Percentiles rank a stretch among this genome's conserved stretches.
These are phyloP conservation scores for Penicillium sp. DNA, from an alignment of 2,329 filamentous ascomycete genomes.

Conservation along the genomic window DNA sequence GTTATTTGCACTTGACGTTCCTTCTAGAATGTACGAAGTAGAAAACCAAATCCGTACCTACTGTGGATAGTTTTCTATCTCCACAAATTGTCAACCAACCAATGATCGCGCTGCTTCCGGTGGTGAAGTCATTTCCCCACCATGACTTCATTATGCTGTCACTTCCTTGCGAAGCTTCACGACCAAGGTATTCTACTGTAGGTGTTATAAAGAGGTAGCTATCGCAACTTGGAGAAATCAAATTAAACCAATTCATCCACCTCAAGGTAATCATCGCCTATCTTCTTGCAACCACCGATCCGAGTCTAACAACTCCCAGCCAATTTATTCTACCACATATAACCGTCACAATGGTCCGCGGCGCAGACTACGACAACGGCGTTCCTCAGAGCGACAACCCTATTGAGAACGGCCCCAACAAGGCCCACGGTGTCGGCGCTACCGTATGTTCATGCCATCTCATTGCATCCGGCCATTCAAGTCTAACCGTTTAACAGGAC, in stretches of 20 bases:
- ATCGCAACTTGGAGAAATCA: too few species aligned
- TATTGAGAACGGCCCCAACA: constrained; percentile 30
- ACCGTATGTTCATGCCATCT: constrained; percentile 19
- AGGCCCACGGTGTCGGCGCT: constrained; percentile 33
- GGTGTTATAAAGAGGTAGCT: too few species aligned
- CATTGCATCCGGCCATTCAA: not conserved
- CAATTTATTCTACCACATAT: not conserved
- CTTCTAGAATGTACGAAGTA: too few species aligned
- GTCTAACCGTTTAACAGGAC: constrained; percentile 17
- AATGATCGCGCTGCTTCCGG: constrained; percentile 4
- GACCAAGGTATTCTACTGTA: constrained; percentile 2
- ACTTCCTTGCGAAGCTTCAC: constrained; percentile 8
- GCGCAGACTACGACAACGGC: constrained; percentile 37
- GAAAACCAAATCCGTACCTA: too few species aligned
- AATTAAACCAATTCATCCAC: too few species aligned
- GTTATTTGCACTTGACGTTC: too few species aligned
- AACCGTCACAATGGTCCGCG: constrained; percentile 35
- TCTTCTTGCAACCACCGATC: too few species aligned
- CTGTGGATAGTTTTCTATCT: too few species aligned
- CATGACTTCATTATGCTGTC: constrained; percentile 35
- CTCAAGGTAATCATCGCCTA: constrained; percentile 8
- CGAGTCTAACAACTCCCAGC: not conserved
- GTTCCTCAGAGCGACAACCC: constrained; percentile 38
- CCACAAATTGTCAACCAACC: not conserved
- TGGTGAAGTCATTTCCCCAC: constrained; percentile 27